Base-by-base conservation (phyloP, 805 yeast species). In the Clavispora phyllophila region DNA sequence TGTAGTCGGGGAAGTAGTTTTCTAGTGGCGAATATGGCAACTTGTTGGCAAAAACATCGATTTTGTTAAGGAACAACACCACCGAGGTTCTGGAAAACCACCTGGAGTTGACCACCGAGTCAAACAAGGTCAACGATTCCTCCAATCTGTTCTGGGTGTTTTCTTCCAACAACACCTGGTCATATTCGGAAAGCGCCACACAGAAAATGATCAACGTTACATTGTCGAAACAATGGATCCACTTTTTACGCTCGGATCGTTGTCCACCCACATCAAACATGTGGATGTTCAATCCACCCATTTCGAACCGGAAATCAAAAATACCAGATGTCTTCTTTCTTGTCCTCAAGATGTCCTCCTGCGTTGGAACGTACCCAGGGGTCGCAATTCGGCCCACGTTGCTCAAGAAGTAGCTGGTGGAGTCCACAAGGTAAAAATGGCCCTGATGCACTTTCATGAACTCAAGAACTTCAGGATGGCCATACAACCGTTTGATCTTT, bases 221-320 rank as follows among this genome's bases (percentile, higher is more conserved):
- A 54, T 89, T 88, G 62, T 89, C 96, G 56, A 93, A 93, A 58
- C 96, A 87, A 64, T 93, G 95, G 48, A 93, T 89, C 99, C 99
- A 93, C 63, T 93, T 91, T 57, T 86, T 87, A 41, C 99, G 81
- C 68, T 93, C 99, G 3, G 95, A 81, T 55, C 99, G 73, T 64
- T 93, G 99, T 1, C 97, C 97, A 49, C 97, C 97, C 37, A 90
- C 96, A 62, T 90, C 97, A 57, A 57, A 70, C 75, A 70, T 70
- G 53, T 70, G 75, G 28, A 70, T 63, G 40, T 63, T 65, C 18
- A 69, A 54, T 6, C 71, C 71, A n/a, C 85, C 88, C 78, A 89
- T 75, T 46, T 80, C 81, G 55, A 90, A 86, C 44, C 76, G 73
- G 45, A 87, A 81, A 60, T 89, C 96, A 54, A 82, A 87, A 18